Percentiles rank a stretch among this genome's conserved stretches.
These are phyloP conservation scores for Aspergillus ochraceus DNA, from an alignment of 2,329 filamentous ascomycete genomes.

Conservation along the genomic window DNA sequence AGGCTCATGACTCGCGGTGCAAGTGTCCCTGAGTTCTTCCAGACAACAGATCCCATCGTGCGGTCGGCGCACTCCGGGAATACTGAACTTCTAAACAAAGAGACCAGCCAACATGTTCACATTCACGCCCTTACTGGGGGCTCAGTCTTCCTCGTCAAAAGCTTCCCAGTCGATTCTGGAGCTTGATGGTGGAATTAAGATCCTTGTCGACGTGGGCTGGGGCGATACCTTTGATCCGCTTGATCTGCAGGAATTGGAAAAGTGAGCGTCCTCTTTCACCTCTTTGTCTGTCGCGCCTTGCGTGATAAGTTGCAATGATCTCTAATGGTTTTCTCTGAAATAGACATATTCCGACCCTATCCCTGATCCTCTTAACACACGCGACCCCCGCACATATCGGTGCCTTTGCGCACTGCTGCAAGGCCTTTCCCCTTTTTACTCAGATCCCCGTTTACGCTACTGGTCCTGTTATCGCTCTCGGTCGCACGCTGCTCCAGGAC, in stretches of 20 bases:
- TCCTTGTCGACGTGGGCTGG: constrained; percentile 94
- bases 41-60: background rate
- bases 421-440: constrained; percentile 87
- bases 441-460: constrained; percentile 95
- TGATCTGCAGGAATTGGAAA: constrained; percentile 84
- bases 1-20: constrained; percentile 14
- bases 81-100: background rate
- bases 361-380: constrained; percentile 90
- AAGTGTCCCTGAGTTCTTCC: constrained; percentile 1
- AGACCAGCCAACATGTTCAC: constrained; percentile 72
- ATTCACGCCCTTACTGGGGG: constrained; percentile 88
- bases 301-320: constrained; percentile 7
- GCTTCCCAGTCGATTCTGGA: constrained; percentile 95
- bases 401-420: constrained; percentile 95
- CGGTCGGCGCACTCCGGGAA: constrained; percentile 4
- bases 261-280: constrained; percentile 55
- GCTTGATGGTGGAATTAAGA: constrained; percentile 93
- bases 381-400: constrained; percentile 88
- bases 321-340: background rate
- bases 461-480: constrained; percentile 86
- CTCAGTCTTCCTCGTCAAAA: constrained; percentile 73
- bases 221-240: constrained; percentile 83
- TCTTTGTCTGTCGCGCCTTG: constrained; percentile 6
- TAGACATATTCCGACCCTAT: constrained; percentile 87
- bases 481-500: constrained; percentile 86